Conservation (phyloP, 768 basidiomycete species). For the Podaxis sp. region DNA sequence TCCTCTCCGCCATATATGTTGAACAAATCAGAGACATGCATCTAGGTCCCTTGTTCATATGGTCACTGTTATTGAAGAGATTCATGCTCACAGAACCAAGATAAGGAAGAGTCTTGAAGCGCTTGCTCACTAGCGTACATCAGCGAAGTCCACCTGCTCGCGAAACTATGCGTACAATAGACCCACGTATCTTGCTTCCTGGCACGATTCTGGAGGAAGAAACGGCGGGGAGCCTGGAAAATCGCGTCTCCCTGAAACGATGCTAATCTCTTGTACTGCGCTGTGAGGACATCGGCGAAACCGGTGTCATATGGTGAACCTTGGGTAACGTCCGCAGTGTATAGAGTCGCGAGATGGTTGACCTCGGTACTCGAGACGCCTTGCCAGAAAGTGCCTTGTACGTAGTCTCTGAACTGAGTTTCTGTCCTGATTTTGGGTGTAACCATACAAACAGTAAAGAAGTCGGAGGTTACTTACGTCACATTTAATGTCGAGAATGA, state of each 20-base stretch:
- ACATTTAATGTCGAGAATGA: slow-evolving; percentile 41
- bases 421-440: neutral
- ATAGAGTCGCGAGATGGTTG: slow-evolving; percentile 23
- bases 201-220: slow-evolving; percentile 41
- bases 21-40: slow-evolving; percentile 38
- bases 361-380: slow-evolving; percentile 21
- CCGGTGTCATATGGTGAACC: slow-evolving; percentile 55
- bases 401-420: slow-evolving; percentile 26
- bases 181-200: slow-evolving; percentile 44
- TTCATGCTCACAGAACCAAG: slow-evolving; percentile 41
- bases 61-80: neutral
- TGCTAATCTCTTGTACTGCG: slow-evolving; percentile 52
- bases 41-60: slow-evolving; percentile 23
- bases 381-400: slow-evolving; percentile 27
- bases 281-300: slow-evolving; percentile 36
- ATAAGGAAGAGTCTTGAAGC: slow-evolving; percentile 35
- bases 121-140: slow-evolving; percentile 37
- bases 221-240: slow-evolving; percentile 52
- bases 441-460: slow-evolving; percentile 7
- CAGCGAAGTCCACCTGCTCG: neutral
- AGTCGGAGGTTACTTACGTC: slow-evolving; percentile 28
- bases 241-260: slow-evolving; percentile 49
- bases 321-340: slow-evolving; percentile 35
- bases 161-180: slow-evolving; percentile 32
- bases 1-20: slow-evolving; percentile 35